Evolutionary conservation across 2,329 filamentous ascomycete genomes (phyloP).

Genomic region (Diaporthe vaccinii): DNA sequence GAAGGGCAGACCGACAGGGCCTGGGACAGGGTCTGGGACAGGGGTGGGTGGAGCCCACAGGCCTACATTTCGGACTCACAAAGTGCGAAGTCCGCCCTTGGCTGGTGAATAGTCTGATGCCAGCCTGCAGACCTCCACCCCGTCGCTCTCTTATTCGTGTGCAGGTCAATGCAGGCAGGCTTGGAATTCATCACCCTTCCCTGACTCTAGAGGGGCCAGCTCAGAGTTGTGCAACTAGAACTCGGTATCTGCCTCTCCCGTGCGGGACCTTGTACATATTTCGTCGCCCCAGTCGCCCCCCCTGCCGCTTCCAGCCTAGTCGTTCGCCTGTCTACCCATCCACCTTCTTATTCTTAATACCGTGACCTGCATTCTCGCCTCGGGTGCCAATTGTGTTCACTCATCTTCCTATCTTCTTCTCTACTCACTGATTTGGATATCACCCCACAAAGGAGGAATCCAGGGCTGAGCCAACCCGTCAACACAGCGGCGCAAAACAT

Average conservation of each 20-base stretch:
- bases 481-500: neutral
- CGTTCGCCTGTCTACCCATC: neutral
- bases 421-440: neutral
- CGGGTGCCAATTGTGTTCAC: neutral
- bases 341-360: conserved; percentile 28
- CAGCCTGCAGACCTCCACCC: neutral
- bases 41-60: neutral
- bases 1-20: neutral
- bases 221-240: conserved; percentile 6
- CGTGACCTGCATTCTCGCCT: neutral
- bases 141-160: conserved; percentile 22
- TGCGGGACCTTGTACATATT: conserved; percentile 1
- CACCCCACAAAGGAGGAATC: neutral
- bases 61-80: conserved; percentile 17
- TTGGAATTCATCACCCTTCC: neutral
- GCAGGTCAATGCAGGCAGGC: neutral
- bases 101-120: neutral
- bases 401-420: neutral
- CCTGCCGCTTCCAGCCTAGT: conserved; percentile 12
- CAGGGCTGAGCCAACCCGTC: neutral
- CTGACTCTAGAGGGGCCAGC: neutral
- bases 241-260: conserved; percentile 10
- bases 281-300: conserved; percentile 11
- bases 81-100: conserved; percentile 10
- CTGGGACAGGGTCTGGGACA: neutral